Percentiles rank a stretch among this genome's conserved stretches.
Conservation (phyloP, 2,329 filamentous ascomycete genomes). For the Uncinocarpus reesii region DNA sequence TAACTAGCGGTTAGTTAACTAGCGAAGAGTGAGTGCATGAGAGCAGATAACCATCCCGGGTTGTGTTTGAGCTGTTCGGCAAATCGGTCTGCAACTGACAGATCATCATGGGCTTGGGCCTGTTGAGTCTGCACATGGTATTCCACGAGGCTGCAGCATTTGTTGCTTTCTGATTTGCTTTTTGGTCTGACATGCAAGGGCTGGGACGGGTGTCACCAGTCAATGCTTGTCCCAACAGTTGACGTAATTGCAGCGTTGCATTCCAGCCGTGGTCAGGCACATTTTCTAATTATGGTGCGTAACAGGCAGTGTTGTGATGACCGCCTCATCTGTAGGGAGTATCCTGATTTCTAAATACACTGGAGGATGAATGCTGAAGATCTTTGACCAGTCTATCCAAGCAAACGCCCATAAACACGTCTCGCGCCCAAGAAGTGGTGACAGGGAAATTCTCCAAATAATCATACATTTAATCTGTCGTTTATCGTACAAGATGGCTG, state of each 20-base stretch:
- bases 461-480: not conserved
- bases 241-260: not conserved
- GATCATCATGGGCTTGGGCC: not conserved
- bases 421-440: too few relatives aligned
- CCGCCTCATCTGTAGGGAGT: too few relatives aligned
- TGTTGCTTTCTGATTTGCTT: not conserved
- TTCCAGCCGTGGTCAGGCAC: not conserved
- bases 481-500: conserved; percentile 27
- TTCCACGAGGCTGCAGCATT: conserved; percentile 3
- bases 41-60: not conserved
- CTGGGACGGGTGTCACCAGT: not conserved
- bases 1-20: too few relatives aligned
- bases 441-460: too few relatives aligned
- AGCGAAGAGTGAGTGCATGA: not conserved
- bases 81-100: conserved; percentile 1
- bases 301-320: too few relatives aligned
- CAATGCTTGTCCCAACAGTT: not conserved
- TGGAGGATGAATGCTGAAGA: too few relatives aligned
- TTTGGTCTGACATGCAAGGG: not conserved
- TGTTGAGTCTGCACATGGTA: not conserved
- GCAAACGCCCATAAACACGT: too few relatives aligned
- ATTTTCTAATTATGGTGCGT: not conserved
- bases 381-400: too few relatives aligned
- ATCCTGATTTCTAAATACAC: too few relatives aligned
- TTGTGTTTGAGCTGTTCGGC: not conserved